These are phyloP conservation scores for Ascochyta lentis DNA, from an alignment of 2,329 filamentous ascomycete species.

Conservation along the genomic window DNA sequence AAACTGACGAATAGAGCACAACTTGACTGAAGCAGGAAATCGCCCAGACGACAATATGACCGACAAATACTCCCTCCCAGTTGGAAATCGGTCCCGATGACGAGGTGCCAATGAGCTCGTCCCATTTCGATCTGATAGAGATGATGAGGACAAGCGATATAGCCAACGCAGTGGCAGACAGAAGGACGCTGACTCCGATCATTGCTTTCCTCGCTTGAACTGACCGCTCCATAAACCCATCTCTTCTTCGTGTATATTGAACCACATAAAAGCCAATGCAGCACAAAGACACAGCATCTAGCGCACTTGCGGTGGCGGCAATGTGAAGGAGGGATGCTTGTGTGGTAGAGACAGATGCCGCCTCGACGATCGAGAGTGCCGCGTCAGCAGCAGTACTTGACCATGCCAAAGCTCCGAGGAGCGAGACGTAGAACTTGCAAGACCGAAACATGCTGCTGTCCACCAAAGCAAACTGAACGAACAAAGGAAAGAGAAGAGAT, in stretches of 20 bases:
- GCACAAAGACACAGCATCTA: constrained; percentile 40
- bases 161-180: constrained; percentile 34
- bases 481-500: not conserved
- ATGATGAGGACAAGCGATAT: constrained; percentile 38
- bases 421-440: constrained; percentile 40
- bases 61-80: constrained; percentile 38
- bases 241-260: constrained; percentile 40
- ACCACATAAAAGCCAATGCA: constrained; percentile 38
- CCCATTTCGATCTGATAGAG: constrained; percentile 33
- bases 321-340: constrained; percentile 34
- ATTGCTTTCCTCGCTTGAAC: constrained; percentile 28
- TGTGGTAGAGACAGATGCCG: constrained; percentile 39
- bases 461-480: constrained; percentile 19
- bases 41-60: constrained; percentile 47
- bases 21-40: constrained; percentile 41
- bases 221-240: constrained; percentile 29
- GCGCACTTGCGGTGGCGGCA: constrained; percentile 40
- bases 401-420: constrained; percentile 43
- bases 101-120: constrained; percentile 22
- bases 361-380: constrained; percentile 47
- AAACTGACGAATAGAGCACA: constrained; percentile 36
- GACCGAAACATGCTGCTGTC: constrained; percentile 31
- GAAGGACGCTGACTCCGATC: constrained; percentile 26
- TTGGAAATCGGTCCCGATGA: constrained; percentile 23
- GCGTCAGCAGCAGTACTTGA: constrained; percentile 45